These are phyloP conservation scores for Pyrenopolyporus hunteri DNA, from an alignment of 495 filamentous ascomycete species.

Conservation along the genomic window DNA sequence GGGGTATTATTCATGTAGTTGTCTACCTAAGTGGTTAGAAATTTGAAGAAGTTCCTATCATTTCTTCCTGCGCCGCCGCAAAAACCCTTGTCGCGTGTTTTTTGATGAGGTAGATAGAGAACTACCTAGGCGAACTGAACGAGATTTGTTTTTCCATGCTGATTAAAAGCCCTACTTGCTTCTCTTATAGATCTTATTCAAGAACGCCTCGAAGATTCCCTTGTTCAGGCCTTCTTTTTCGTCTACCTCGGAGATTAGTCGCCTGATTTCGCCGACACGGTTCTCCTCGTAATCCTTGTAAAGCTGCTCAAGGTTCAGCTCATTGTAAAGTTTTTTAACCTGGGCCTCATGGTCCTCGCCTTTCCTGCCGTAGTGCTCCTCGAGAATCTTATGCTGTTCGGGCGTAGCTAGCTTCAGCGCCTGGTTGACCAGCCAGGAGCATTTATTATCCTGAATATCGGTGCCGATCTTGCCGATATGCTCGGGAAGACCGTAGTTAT, in stretches of 20 bases:
- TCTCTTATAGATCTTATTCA: constrained; percentile 96
- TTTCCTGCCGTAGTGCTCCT: constrained; percentile 90
- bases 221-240: constrained; percentile 87
- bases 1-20: constrained; percentile 25
- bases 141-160: neutral
- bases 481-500: constrained; percentile 91
- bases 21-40: constrained; percentile 1
- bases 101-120: no score
- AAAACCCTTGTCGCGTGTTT: neutral
- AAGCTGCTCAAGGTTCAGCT: constrained; percentile 77
- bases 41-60: constrained; percentile 6
- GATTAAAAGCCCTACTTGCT: constrained; percentile 72
- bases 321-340: constrained; percentile 86
- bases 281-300: constrained; percentile 92
- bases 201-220: constrained; percentile 86
- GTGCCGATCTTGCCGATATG: constrained; percentile 97
- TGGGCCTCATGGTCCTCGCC: constrained; percentile 76
- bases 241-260: constrained; percentile 78
- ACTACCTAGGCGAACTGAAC: neutral
- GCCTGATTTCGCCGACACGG: constrained; percentile 72
- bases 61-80: constrained; percentile 5
- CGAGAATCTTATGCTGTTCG: constrained; percentile 80
- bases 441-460: constrained; percentile 99
- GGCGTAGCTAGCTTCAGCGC: constrained; percentile 77
- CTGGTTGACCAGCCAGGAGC: constrained; percentile 95